Evolutionary conservation across 192 early-diverging fungal genomes (phyloP).

Genomic region (Haplosporangium gracile): DNA sequence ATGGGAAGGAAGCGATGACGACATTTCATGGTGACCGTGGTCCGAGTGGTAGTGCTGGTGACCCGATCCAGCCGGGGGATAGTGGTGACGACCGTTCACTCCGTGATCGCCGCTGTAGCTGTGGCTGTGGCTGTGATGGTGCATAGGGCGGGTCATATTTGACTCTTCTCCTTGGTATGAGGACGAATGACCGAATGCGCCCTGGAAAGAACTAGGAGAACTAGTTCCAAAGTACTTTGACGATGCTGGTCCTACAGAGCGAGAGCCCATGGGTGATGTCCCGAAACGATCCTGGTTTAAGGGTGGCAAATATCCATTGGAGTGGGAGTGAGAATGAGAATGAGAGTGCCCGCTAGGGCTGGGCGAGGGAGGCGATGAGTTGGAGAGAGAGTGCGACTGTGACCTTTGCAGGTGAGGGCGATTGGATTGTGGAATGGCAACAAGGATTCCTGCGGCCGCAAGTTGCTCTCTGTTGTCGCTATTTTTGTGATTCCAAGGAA

Average conservation of each 20-base stretch:
- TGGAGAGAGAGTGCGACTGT: slow-evolving; percentile 40
- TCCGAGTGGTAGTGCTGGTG: slow-evolving; percentile 41
- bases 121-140: slow-evolving; percentile 38
- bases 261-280: slow-evolving; percentile 37
- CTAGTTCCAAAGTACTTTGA: slow-evolving; percentile 54
- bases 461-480: slow-evolving; percentile 55
- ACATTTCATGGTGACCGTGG: slow-evolving; percentile 49
- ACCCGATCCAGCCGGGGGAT: slow-evolving; percentile 25
- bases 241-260: slow-evolving; percentile 27
- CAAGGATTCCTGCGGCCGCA: slow-evolving; percentile 49
- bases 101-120: slow-evolving; percentile 15
- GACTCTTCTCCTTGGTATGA: slow-evolving; percentile 32
- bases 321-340: slow-evolving; percentile 11
- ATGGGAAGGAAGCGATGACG: slow-evolving; percentile 49
- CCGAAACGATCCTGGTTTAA: slow-evolving; percentile 35
- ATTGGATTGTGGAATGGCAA: slow-evolving; percentile 45
- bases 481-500: neutral
- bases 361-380: slow-evolving; percentile 52
- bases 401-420: slow-evolving; percentile 51
- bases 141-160: slow-evolving; percentile 17
- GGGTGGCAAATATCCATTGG: slow-evolving; percentile 32
- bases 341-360: slow-evolving; percentile 31
- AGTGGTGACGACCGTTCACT: slow-evolving; percentile 23
- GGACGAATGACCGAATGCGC: slow-evolving; percentile 22
- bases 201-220: slow-evolving; percentile 41